Percentiles rank a stretch among this genome's conserved stretches.
Conservation (phyloP, 805 yeast species). For the Scheffersomyces ergatensis region DNA sequence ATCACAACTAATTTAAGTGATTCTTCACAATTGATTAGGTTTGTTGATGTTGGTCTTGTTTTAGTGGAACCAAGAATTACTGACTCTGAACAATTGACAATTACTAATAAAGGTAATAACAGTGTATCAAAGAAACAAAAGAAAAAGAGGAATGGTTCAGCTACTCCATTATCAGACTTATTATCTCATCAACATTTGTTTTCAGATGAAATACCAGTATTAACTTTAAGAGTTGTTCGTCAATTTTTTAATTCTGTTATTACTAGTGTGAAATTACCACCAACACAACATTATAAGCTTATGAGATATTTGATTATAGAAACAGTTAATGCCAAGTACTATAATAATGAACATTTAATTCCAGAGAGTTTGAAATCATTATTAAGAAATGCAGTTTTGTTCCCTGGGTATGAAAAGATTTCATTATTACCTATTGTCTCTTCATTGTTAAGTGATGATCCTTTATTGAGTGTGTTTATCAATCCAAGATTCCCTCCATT, state of each 20-base stretch:
- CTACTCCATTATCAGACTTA: slow-evolving; percentile 62
- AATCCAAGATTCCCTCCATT: slow-evolving; percentile 74
- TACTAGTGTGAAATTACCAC: slow-evolving; percentile 50
- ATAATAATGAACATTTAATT: slow-evolving; percentile 18
- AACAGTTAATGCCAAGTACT: slow-evolving; percentile 26
- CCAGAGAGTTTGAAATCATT: slow-evolving; percentile 31
- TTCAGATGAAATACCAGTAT: slow-evolving; percentile 34
- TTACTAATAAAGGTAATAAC: neutral
- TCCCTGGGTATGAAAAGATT: slow-evolving; percentile 64
- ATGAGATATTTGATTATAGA: slow-evolving; percentile 34
- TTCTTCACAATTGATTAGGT: slow-evolving; percentile 48
- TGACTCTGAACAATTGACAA: slow-evolving; percentile 5
- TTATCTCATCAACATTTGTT: slow-evolving; percentile 65
- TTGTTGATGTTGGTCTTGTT: slow-evolving; percentile 55
- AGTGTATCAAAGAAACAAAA: slow-evolving; percentile 30
- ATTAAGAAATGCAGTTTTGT: slow-evolving; percentile 56
- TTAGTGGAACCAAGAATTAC: slow-evolving; percentile 35
- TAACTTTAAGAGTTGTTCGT: slow-evolving; percentile 33
- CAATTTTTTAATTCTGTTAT: slow-evolving; percentile 50
- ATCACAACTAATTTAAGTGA: slow-evolving; percentile 46
- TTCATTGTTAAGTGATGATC: slow-evolving; percentile 48
- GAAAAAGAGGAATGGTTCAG: slow-evolving; percentile 39
- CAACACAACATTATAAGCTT: slow-evolving; percentile 63
- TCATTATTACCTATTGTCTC: slow-evolving; percentile 73
- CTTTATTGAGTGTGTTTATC: slow-evolving; percentile 54